phyloP scores from a whole-genome alignment of 345 rosid genomes.

The Populus nigra region DNA sequence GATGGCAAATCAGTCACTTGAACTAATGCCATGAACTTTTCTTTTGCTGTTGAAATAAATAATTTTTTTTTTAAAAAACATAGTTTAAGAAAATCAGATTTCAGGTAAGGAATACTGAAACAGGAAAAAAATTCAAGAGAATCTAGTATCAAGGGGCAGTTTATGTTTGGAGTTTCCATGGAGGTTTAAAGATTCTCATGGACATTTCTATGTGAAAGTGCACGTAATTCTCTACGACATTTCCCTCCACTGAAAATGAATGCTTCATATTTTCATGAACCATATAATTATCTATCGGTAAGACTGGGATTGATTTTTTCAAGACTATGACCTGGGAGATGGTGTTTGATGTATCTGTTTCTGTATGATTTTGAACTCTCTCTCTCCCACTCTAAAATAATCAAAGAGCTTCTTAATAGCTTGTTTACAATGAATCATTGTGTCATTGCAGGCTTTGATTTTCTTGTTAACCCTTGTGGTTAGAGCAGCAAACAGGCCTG shows the following conservation, averaged over 20 bases:
- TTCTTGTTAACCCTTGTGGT: conserved; percentile 82
- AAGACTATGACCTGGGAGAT: not conserved
- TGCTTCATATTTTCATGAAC: too few relatives aligned
- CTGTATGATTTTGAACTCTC: not conserved
- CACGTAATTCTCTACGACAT: not conserved
- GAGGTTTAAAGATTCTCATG: not conserved
- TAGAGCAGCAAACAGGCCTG: conserved; percentile 72
- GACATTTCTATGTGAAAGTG: not conserved
- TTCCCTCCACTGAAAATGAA: not conserved
- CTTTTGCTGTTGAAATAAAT: not conserved
- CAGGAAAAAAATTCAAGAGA: not conserved
- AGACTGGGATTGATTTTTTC: not conserved
- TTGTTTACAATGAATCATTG: conserved; percentile 8
- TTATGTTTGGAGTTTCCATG: not conserved
- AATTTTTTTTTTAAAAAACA: not conserved
- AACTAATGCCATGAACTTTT: not conserved
- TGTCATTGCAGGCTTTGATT: conserved; percentile 63
- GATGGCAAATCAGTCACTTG: not conserved
- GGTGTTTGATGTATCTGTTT: not conserved
- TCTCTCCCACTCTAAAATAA: not conserved
- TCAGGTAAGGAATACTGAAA: not conserved
- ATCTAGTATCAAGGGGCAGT: not conserved
- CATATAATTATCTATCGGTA: not conserved
- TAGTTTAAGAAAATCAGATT: not conserved
- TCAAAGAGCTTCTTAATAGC: not conserved